A percentile compares a stretch with the other conserved stretches of the same genome.
phyloP scores from a whole-genome alignment of 2,329 filamentous ascomycete genomes.

The Trichoderma afroharzianum region DNA sequence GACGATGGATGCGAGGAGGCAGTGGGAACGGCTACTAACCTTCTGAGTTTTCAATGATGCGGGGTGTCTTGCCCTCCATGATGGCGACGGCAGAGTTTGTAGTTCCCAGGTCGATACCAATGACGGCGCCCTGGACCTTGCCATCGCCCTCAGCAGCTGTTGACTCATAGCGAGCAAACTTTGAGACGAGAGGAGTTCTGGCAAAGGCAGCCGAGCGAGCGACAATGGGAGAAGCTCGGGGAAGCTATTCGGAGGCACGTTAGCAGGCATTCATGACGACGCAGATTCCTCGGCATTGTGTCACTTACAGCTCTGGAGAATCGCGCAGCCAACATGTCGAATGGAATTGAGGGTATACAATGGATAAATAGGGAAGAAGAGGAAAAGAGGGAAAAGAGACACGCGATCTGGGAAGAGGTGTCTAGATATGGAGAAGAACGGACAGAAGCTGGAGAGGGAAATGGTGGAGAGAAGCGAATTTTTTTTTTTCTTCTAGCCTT shows the following conservation, averaged over 20 bases:
- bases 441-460: constrained; percentile 24
- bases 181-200: constrained; percentile 67
- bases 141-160: constrained; percentile 49
- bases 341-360: constrained; percentile 35
- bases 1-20: neutral
- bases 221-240: constrained; percentile 68
- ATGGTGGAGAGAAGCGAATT: constrained; percentile 31
- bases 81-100: constrained; percentile 97
- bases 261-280: constrained; percentile 19
- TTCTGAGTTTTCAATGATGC: constrained; percentile 97
- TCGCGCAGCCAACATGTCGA: constrained; percentile 69
- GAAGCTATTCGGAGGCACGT: constrained; percentile 55
- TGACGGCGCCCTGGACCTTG: constrained; percentile 93
- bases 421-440: constrained; percentile 25
- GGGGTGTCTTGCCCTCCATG: constrained; percentile 94
- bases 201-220: constrained; percentile 63
- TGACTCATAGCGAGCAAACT: constrained; percentile 75
- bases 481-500: constrained; percentile 29
- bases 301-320: constrained; percentile 70
- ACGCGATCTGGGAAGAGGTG: constrained; percentile 30
- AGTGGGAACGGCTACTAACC: constrained; percentile 47
- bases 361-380: constrained; percentile 31
- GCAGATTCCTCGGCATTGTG: neutral
- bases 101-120: constrained; percentile 97
- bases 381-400: constrained; percentile 24